Base-by-base conservation (phyloP, 441 rosid genomes). In the Jatropha podagrica region DNA sequence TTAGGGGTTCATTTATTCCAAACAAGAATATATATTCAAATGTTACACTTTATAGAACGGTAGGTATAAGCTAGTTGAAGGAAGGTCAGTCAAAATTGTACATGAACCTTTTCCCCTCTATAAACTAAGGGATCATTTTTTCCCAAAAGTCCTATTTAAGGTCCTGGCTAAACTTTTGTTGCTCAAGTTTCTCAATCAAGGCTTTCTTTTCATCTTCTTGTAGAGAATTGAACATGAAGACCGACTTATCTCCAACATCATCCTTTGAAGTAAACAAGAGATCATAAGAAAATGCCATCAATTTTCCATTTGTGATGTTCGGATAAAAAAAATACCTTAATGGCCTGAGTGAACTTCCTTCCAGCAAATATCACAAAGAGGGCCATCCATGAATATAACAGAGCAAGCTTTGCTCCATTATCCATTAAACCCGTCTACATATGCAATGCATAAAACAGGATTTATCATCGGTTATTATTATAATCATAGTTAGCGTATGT, bases 221-320 rank as follows among this genome's bases (percentile, higher is more conserved):
- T 44, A 95, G 98, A 73, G 92, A 60, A 62, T 88, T 86, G 90
- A 95, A 95, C 83, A 73, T 87, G 92, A 95, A 95, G 64, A 95
- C 89, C 5, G 99, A 95, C 79, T 95, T 95, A 74, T 95, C 99
- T 4, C 98, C 99, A 1, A 95, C 88, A 76, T 94, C 98, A 78
- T 92, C 97, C 96, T 94, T 69, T 15, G 77, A 81, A 66, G 18
- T 4, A 27, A 70, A 73, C 60, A 56, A 76, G 38, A 74, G 72
- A 77, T 59, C 42, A 60, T 81, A 48, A 83, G 85, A 79, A 77
- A 74, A 32, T 1, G 27, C 26, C 37, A 10, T 48, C 6, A 6
- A 23, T 42, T 23, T 55, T 13, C n/a, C 3, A 12, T n/a, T 62
- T 17, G 3, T 11, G 2, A 0, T 59, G 41, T 59, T 46, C 68